A percentile compares a stretch with the other conserved stretches of the same genome.
phyloP scores from a whole-genome alignment of 208 protist species.

The Crithidia bombi region DNA sequence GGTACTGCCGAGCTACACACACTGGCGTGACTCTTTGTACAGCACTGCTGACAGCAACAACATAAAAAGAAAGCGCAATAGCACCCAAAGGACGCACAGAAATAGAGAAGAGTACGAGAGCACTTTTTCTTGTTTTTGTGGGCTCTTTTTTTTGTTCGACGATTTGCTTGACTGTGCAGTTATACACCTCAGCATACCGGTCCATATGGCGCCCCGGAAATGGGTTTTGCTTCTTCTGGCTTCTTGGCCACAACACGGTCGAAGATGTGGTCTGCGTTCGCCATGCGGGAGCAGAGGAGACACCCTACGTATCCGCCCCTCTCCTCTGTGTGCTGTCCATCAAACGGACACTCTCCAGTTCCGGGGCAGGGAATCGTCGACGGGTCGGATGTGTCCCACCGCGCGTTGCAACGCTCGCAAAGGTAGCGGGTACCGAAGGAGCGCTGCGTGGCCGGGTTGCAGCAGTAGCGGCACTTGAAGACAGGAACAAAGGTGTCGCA shows the following conservation, averaged over 20 bases:
- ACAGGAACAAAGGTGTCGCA: constrained; percentile 28
- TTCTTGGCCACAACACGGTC: constrained; percentile 3
- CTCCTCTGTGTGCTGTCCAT: constrained; percentile 39
- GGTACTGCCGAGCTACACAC: too few species aligned
- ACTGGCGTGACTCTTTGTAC: too few species aligned
- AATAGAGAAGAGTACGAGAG: background rate
- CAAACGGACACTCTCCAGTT: constrained; percentile 54
- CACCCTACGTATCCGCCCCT: constrained; percentile 51
- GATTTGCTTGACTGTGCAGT: too few species aligned
- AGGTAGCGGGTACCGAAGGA: constrained; percentile 86
- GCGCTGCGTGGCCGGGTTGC: constrained; percentile 83
- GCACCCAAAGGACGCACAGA: too few species aligned
- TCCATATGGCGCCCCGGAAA: background rate
- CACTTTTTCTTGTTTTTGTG: too few species aligned
- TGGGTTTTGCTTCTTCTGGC: background rate
- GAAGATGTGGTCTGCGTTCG: constrained; percentile 16
- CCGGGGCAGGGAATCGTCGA: constrained; percentile 61
- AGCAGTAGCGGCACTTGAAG: constrained; percentile 91
- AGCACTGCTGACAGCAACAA: too few species aligned
- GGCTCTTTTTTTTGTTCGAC: too few species aligned
- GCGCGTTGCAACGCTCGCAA: constrained; percentile 73
- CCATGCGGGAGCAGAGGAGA: constrained; percentile 42
- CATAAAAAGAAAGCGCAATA: too few species aligned
- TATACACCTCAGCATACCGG: background rate
- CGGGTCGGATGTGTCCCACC: constrained; percentile 72